Percentiles rank a stretch among this genome's conserved stretches.
Conservation (phyloP, 2,329 filamentous ascomycete genomes). For the Fusarium sp. region DNA sequence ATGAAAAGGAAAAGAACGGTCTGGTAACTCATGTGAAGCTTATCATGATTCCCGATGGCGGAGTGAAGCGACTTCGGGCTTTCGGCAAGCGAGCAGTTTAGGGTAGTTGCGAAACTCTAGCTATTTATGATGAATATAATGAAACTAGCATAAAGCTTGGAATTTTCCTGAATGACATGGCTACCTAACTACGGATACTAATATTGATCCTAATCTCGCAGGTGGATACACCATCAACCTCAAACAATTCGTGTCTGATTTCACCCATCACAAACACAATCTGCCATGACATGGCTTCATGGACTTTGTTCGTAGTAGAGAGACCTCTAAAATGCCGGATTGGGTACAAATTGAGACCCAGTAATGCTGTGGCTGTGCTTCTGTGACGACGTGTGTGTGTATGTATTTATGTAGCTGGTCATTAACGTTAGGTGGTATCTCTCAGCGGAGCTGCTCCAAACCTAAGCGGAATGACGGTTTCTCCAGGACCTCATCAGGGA, state of each 20-base stretch:
- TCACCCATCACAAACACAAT: constrained; percentile 12
- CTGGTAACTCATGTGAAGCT: constrained; percentile 87
- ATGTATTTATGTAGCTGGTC: neutral
- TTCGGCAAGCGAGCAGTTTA: constrained; percentile 54
- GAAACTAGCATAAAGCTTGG: constrained; percentile 11
- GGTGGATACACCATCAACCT: constrained; percentile 33
- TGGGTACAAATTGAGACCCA: constrained; percentile 28
- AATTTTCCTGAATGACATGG: neutral
- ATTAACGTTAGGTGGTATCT: constrained; percentile 7
- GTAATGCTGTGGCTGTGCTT: constrained; percentile 37
- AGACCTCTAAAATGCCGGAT: constrained; percentile 13
- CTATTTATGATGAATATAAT: constrained; percentile 8
- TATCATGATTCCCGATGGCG: constrained; percentile 92
- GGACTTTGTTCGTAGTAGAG: neutral
- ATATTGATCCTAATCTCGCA: neutral
- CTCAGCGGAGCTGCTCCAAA: constrained; percentile 28
- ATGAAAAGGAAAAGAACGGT: constrained; percentile 68
- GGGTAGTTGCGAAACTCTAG: constrained; percentile 18
- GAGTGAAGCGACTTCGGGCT: constrained; percentile 84
- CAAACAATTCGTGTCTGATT: constrained; percentile 37
- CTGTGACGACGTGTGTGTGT: constrained; percentile 26
- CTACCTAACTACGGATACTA: neutral
- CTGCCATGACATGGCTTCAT: neutral
- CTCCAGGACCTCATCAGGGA: constrained; percentile 42
- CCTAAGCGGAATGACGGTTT: constrained; percentile 45